Evolutionary conservation across 345 rosid genomes (phyloP).

Genomic region (Melaleuca quinquenervia): DNA sequence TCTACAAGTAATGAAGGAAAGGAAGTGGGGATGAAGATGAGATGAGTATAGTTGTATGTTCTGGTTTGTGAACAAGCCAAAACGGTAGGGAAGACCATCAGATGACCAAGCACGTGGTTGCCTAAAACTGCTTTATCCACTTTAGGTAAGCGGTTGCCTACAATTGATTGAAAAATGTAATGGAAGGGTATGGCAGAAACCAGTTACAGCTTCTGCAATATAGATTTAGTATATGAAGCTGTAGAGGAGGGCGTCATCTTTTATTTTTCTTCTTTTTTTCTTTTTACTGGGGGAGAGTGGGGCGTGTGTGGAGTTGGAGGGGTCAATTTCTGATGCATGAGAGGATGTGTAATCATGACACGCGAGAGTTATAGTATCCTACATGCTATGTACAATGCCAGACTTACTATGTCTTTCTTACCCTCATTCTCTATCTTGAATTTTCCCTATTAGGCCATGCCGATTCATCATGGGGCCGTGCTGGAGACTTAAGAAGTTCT

Average conservation of each 20-base stretch:
- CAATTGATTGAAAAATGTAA: background rate
- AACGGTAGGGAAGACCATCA: background rate
- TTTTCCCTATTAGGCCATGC: constrained; percentile 26
- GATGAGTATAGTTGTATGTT: background rate
- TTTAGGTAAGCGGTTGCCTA: background rate
- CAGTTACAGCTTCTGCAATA: background rate
- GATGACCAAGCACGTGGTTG: background rate
- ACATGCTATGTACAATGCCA: background rate
- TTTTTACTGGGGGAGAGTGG: background rate
- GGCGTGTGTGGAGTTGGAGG: background rate
- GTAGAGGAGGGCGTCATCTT: background rate
- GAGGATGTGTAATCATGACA: background rate
- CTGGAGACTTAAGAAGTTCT: constrained; percentile 63
- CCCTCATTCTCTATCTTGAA: constrained; percentile 5
- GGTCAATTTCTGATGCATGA: background rate
- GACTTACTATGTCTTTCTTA: constrained; percentile 1
- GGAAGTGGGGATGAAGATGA: background rate
- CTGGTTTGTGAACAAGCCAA: background rate
- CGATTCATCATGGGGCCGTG: constrained; percentile 36
- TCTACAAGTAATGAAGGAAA: background rate
- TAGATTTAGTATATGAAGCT: background rate
- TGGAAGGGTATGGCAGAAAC: background rate
- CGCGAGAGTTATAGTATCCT: background rate
- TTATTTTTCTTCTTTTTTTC: background rate
- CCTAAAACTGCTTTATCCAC: background rate